Base-by-base conservation (phyloP, 1,284 basidiomycete species). In the Cutaneotrichosporon mucoides region DNA sequence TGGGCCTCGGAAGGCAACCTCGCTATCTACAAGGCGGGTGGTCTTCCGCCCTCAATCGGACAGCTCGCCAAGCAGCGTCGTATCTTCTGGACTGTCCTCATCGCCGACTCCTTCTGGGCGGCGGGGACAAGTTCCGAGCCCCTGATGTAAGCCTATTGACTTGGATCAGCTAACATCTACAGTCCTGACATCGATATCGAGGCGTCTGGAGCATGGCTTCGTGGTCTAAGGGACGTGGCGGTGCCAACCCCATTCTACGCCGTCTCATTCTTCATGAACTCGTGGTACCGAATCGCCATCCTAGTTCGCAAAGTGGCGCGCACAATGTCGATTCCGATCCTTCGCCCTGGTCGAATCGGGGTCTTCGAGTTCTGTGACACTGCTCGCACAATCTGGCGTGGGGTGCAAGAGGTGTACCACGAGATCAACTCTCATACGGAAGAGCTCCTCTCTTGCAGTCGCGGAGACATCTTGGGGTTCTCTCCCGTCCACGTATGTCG, bases 21-120 rank as follows among this genome's bases (percentile, higher is more conserved):
- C 15, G 16, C 38, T 9, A 37, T 53, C 9, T 36, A 12, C 12
- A 12, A 35, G 6, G 6, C 34, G 9, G 46, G n/a, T 6, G 46
- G 13, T 12, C 33, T 13, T 13, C 3, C 33, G 34, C 33, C 38
- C 8, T 10, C 36, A 4, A 15, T 37, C 6, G 49, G 37, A 5
- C 49, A 41, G 38, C 49, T 16, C 6, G 37, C 41, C 16, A 50
- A 41, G 41, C 55, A 51, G 42, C 41, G 48, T 6, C 62, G 71
- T 1, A 44, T 74, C 15, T 74, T 70, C 59, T 74, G 67, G 68
- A 67, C 66, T 2, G 55, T 69, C n/a, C 36, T 68, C 6, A 60
- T 74, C 5, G 55, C 63, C 1, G 73, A 74, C 57, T 59, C 68
- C 2, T 71, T 69, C 35, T 70, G 64, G 62, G 63, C 73, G 1